Evolutionary conservation across 2,329 filamentous ascomycete species (phyloP), one percentile per base, ranked within the genome.

Genomic region (Rhinocladiella similis): DNA sequence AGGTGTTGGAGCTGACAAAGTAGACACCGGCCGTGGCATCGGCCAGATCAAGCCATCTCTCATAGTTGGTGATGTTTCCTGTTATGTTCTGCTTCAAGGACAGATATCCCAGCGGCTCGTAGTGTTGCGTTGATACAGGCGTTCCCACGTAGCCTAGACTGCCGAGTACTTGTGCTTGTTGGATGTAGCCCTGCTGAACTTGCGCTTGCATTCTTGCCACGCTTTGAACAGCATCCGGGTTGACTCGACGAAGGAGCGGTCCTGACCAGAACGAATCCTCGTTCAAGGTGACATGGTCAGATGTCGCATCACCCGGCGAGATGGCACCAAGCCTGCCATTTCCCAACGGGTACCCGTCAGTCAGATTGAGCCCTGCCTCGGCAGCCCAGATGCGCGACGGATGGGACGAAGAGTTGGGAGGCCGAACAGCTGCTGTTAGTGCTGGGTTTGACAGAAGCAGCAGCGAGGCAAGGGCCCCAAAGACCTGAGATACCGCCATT

Each of bases 101-200:
- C 7, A 76, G 62, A n/a, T 67, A 68, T 10, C 71, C 72, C 1
- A 74, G 63, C n/a, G 73, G 76, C 55, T 80, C 77, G 58, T 79
- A 80, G 57, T 79, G 74, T 38, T 78, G 70, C 63, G 22, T 35
- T 10, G 53, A 50, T 9, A 29, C 33, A 29, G 53, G 53, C 13
- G 53, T 46, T 16, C 19, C 16, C 12, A 35, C 38, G n/a, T 29
- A 45, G 12, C 36, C 53, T 10, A 51, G 38, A 22, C 27, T 33
- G 3, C 14, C 53, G 5, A 33, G 29, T 33, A 6, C 29, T 12
- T 33, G 29, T 33, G 29, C 29, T 12, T 33, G 29, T 33, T 33
- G 29, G 29, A 33, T 33, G 29, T 33, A 33, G 6, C 29, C 29
- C 10, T 33, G 29, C 29, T 9, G 29, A 12, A 33, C 29, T 33